phyloP scores from a whole-genome alignment of 371 early-diverging fungal species.

The Zychaea mexicana region DNA sequence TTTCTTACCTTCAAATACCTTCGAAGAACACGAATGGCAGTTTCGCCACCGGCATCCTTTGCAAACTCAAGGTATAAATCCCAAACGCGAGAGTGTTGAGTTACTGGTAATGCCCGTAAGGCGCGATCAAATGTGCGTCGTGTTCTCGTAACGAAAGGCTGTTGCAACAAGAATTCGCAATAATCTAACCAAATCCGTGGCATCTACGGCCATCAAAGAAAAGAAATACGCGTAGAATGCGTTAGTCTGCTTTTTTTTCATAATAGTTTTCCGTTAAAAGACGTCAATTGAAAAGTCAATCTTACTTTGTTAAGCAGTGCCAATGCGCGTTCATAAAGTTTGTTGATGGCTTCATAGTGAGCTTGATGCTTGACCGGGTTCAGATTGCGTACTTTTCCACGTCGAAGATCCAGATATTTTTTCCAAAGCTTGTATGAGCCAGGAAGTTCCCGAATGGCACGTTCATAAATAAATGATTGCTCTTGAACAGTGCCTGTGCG shows the following conservation, averaged over 20 bases:
- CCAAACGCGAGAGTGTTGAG: conserved; percentile 94
- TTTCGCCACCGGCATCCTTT: conserved; percentile 77
- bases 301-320: conserved; percentile 86
- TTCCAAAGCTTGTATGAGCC: conserved; percentile 97
- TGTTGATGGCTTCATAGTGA: conserved; percentile 69
- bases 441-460: conserved; percentile 86
- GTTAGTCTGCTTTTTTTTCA: too few species aligned
- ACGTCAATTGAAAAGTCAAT: not conserved
- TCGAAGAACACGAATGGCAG: conserved; percentile 77
- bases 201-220: conserved; percentile 54
- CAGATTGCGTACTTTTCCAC: conserved; percentile 48
- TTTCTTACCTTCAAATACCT: conserved; percentile 77
- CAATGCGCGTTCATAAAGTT: conserved; percentile 85
- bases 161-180: conserved; percentile 69
- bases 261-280: not conserved
- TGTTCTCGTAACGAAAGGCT: conserved; percentile 72
- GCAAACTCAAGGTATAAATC: conserved; percentile 83
- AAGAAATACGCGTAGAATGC: not conserved
- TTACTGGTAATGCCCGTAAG: conserved; percentile 87
- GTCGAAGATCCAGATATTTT: conserved; percentile 79
- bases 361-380: conserved; percentile 52
- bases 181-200: conserved; percentile 86
- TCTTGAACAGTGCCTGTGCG: conserved; percentile 42
- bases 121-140: conserved; percentile 91
- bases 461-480: conserved; percentile 78